These are phyloP conservation scores for Nakaseomyces delphensis DNA, from an alignment of 1,139 yeast species.

Conservation along the genomic window DNA sequence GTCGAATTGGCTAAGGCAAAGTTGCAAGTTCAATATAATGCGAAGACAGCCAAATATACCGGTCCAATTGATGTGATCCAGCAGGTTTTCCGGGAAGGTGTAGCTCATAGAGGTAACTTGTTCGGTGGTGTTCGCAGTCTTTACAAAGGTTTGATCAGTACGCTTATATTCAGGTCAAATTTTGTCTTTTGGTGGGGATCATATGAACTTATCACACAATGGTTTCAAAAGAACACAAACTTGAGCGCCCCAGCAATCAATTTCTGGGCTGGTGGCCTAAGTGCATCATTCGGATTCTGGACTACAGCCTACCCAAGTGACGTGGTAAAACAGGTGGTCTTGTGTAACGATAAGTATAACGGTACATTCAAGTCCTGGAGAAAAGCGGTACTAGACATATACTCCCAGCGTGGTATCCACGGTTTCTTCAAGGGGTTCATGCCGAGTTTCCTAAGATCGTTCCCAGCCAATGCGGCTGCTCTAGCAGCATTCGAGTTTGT, in stretches of 20 bases:
- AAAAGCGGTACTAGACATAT: slow-evolving; percentile 63
- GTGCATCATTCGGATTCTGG: slow-evolving; percentile 70
- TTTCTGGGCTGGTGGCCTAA: slow-evolving; percentile 86
- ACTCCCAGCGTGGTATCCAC: slow-evolving; percentile 48
- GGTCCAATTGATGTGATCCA: slow-evolving; percentile 70
- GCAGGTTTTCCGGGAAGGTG: slow-evolving; percentile 38
- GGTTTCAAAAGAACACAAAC: slow-evolving; percentile 54
- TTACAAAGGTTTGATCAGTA: slow-evolving; percentile 73
- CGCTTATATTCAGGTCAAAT: slow-evolving; percentile 80
- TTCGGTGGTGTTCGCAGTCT: slow-evolving; percentile 54
- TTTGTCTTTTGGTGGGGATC: slow-evolving; percentile 95
- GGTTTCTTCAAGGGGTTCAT: slow-evolving; percentile 76
- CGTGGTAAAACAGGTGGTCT: slow-evolving; percentile 77
- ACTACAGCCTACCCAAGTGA: slow-evolving; percentile 84
- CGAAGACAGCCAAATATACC: slow-evolving; percentile 52
- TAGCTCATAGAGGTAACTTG: not conserved
- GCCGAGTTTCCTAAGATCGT: slow-evolving; percentile 65
- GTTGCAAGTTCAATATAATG: slow-evolving; percentile 82
- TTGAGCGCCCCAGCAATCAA: slow-evolving; percentile 62
- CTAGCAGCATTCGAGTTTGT: slow-evolving; percentile 83
- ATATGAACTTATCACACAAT: slow-evolving; percentile 66
- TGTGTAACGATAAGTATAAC: slow-evolving; percentile 67
- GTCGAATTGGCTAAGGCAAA: slow-evolving; percentile 85
- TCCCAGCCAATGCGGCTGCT: slow-evolving; percentile 93
- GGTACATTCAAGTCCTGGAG: slow-evolving; percentile 68